Percentiles rank a stretch among this genome's conserved stretches.
Conservation (phyloP, 179 eudicot species). For the Camellia oleifera region DNA sequence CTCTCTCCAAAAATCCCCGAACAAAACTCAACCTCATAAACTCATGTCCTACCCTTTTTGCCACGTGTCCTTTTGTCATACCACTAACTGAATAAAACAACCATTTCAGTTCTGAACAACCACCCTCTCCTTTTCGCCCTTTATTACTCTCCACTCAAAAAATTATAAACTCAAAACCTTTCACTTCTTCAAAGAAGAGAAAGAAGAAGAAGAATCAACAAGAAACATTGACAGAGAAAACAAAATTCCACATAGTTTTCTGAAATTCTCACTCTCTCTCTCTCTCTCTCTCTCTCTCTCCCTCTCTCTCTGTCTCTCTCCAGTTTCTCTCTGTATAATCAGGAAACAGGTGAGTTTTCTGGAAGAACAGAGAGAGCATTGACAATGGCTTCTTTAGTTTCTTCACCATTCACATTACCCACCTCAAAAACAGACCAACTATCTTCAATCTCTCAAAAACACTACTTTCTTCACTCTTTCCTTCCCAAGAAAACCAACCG, state of each 20-base stretch:
- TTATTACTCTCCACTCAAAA: not conserved
- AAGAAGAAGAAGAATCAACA: not conserved
- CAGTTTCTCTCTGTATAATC: slow-evolving; percentile 8
- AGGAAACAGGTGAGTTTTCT: slow-evolving; percentile 24
- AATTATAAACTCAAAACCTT: slow-evolving; percentile 17
- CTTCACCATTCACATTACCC: slow-evolving; percentile 80
- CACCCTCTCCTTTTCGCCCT: too few relatives aligned
- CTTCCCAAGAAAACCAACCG: slow-evolving; percentile 54
- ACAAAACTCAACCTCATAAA: slow-evolving; percentile 49
- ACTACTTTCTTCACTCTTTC: slow-evolving; percentile 76
- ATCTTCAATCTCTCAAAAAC: slow-evolving; percentile 65
- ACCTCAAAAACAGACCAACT: slow-evolving; percentile 54
- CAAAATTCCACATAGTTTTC: not conserved
- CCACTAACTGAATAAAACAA: slow-evolving; percentile 48
- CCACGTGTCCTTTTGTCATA: slow-evolving; percentile 59
- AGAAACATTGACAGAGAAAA: not conserved
- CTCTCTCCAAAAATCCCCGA: slow-evolving; percentile 31
- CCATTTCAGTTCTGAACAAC: slow-evolving; percentile 11
- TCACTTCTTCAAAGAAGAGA: not conserved
- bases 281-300: not conserved
- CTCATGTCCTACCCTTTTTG: slow-evolving; percentile 8
- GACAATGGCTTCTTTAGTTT: slow-evolving; percentile 78
- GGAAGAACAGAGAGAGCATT: slow-evolving; percentile 12
- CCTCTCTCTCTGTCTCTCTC: not conserved
- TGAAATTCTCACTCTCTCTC: not conserved